Evolutionary conservation across 495 filamentous ascomycete species (phyloP), one percentile per base, ranked within the genome.

Genomic region (Penicillium goetzii): DNA sequence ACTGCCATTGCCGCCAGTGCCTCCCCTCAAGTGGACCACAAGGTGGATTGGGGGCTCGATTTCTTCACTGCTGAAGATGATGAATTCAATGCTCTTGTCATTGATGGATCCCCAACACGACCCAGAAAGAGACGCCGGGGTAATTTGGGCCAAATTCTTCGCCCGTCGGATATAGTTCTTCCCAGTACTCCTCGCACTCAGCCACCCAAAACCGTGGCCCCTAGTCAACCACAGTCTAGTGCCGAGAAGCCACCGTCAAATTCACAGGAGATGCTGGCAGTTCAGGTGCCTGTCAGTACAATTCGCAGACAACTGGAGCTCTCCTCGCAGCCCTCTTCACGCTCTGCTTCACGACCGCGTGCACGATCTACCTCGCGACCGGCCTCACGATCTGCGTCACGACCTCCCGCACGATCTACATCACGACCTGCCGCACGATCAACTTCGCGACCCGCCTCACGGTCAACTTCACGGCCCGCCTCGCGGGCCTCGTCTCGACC

Each of bases 1-100:
- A 78, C 79, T 9, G 79, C 83, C 23, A 83, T 84, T 64, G 80
- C 77, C 6, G 74, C 73, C 0, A 78, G 83, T 41, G 70, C 68
- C 41, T 80, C 80, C 7, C 81, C 81, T 3, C 72, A 76, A 33
- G 71, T 75, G 41, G 71, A 68, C 60, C 12, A 69, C 68, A 34
- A 65, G 62, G 14, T 74, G n/a, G 80, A 82, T 43, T 52, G 81
- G 9, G 74, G 78, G 19, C 72, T 83, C 40, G 72, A 72, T 21
- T 71, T 83, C 12, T 69, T 83, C 26, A 78, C 74, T 1, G 74
- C 72, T 2, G 80, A 83, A 1, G 82, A 84, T 56, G 60, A 69
- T 17, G 76, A 82, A 30, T 83, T 81, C 57, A 73, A 70, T 28
- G 67, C 72, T 10, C 62, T 78, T 30, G 64, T 66, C 3, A 63